phyloP scores from a whole-genome alignment of 257 asterid species.

The Apocynum venetum region DNA sequence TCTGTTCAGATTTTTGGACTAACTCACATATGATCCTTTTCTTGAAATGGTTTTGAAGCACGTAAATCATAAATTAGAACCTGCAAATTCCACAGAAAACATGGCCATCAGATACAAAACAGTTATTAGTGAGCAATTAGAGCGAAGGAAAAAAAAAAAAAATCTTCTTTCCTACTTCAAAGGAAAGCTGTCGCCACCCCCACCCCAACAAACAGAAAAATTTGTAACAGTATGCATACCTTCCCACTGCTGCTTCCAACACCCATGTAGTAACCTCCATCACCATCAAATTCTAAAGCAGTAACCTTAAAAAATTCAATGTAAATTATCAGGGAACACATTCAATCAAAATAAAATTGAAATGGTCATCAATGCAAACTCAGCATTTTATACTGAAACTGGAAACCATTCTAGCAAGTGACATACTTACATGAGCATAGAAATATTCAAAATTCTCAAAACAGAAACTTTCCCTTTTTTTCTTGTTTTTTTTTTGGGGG shows the following conservation, averaged over 20 bases:
- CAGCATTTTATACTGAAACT: background rate
- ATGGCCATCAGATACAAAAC: conserved; percentile 6
- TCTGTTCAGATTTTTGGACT: background rate
- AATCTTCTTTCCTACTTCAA: background rate
- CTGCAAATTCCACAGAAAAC: conserved; percentile 38
- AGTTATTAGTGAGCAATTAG: background rate
- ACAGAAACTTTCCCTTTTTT: background rate
- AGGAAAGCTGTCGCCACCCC: background rate
- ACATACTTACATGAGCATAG: background rate
- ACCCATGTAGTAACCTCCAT: conserved; percentile 75
- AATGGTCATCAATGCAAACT: background rate
- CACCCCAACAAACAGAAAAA: background rate
- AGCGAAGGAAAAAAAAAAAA: background rate
- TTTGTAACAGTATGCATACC: conserved; percentile 36
- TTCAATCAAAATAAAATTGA: background rate
- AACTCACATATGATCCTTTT: conserved; percentile 91
- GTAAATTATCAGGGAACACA: background rate
- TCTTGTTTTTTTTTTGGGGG: background rate
- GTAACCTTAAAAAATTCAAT: conserved; percentile 69
- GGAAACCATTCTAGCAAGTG: background rate
- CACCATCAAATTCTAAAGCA: conserved; percentile 79
- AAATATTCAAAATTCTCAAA: background rate
- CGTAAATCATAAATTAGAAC: conserved; percentile 82
- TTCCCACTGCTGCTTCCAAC: conserved; percentile 94
- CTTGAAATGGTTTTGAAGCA: conserved; percentile 61